Evolutionary conservation across 371 early-diverging fungal species (phyloP).

Genomic region (Smittium mucronatum): DNA sequence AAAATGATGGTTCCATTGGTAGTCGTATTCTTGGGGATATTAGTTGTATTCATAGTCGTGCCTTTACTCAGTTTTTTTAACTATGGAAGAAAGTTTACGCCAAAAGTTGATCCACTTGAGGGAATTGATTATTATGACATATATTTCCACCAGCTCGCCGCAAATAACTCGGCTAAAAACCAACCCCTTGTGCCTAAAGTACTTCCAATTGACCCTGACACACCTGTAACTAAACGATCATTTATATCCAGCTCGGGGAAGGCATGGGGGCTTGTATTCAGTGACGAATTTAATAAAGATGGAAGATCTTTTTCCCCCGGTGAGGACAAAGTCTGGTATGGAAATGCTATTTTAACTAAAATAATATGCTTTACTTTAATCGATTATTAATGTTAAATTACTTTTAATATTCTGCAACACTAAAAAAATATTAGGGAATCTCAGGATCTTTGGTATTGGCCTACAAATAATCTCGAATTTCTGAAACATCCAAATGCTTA

Average conservation of each 20-base stretch:
- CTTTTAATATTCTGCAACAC: neutral
- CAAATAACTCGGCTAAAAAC: slow-evolving; percentile 19
- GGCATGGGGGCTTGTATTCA: slow-evolving; percentile 35
- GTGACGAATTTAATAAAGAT: slow-evolving; percentile 41
- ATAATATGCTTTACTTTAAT: neutral
- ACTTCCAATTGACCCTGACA: slow-evolving; percentile 28
- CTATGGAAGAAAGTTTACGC: neutral
- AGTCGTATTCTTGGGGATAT: neutral
- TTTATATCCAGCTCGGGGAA: slow-evolving; percentile 19
- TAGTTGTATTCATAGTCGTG: neutral
- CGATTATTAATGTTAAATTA: neutral
- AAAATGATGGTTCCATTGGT: too few species aligned
- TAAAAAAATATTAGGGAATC: slow-evolving; percentile 7
- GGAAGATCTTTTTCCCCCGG: slow-evolving; percentile 39
- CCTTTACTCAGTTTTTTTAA: neutral
- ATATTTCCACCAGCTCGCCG: slow-evolving; percentile 11
- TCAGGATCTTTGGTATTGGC: slow-evolving; percentile 37
- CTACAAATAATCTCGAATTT: slow-evolving; percentile 36
- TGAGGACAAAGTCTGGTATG: slow-evolving; percentile 23
- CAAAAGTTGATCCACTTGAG: neutral
- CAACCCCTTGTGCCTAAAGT: slow-evolving; percentile 26
- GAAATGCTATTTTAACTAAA: neutral
- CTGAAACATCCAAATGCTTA: slow-evolving; percentile 34
- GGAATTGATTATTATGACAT: slow-evolving; percentile 1
- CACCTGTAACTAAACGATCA: slow-evolving; percentile 15